Evolutionary conservation across 2,329 filamentous ascomycete species (phyloP).

Genomic region (Apiospora saccharicola): DNA sequence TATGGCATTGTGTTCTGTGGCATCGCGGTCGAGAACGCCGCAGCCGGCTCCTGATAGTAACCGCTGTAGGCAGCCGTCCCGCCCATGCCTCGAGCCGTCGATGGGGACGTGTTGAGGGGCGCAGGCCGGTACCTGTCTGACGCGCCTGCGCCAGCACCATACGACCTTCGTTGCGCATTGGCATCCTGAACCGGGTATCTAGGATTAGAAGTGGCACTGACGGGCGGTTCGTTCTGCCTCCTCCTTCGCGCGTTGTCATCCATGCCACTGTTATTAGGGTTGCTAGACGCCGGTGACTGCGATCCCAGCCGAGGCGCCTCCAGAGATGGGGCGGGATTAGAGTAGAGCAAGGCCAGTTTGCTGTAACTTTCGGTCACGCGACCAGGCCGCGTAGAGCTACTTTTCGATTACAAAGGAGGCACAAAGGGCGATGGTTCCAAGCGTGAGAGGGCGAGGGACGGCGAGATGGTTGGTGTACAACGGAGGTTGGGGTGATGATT

Average conservation of each 20-base stretch:
- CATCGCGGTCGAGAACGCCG: slow-evolving; percentile 64
- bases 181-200: slow-evolving; percentile 60
- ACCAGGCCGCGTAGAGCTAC: slow-evolving; percentile 33
- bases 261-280: slow-evolving; percentile 70
- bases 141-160: slow-evolving; percentile 49
- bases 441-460: slow-evolving; percentile 10
- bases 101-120: slow-evolving; percentile 57
- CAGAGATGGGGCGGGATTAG: slow-evolving; percentile 69
- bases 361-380: slow-evolving; percentile 38
- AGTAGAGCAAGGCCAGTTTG: slow-evolving; percentile 68
- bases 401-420: slow-evolving; percentile 15
- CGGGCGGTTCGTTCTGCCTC: slow-evolving; percentile 77
- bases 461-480: slow-evolving; percentile 14
- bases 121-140: slow-evolving; percentile 61
- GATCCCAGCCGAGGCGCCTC: slow-evolving; percentile 70
- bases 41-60: slow-evolving; percentile 64
- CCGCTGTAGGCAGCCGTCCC: slow-evolving; percentile 63
- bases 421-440: background rate
- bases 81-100: slow-evolving; percentile 59
- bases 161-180: slow-evolving; percentile 55
- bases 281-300: slow-evolving; percentile 61
- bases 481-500: background rate
- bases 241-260: slow-evolving; percentile 77
- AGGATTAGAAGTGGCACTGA: slow-evolving; percentile 65
- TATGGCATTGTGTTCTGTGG: slow-evolving; percentile 59